Percentiles rank a stretch among this genome's conserved stretches.
phyloP scores from a whole-genome alignment of 148 eudicot genomes.

The Chenopodium album region DNA sequence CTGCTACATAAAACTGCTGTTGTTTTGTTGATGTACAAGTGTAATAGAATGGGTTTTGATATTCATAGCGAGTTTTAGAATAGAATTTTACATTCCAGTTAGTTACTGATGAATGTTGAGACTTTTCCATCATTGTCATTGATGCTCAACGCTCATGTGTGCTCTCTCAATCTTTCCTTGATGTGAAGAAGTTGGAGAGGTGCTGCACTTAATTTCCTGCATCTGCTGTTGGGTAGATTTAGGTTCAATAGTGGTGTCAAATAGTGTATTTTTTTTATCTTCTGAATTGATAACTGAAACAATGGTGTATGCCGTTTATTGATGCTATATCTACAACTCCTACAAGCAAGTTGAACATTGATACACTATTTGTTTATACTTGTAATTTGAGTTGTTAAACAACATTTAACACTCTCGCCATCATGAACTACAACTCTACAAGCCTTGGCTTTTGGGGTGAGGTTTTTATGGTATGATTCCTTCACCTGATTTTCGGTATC shows the following conservation, averaged over 20 bases:
- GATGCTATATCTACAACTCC: neutral
- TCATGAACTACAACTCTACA: neutral
- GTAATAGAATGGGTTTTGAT: constrained; percentile 17
- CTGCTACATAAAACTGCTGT: constrained; percentile 9
- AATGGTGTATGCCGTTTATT: neutral
- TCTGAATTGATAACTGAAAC: neutral
- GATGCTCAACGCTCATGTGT: neutral
- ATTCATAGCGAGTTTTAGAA: constrained; percentile 20
- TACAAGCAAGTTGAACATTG: neutral
- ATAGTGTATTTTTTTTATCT: neutral
- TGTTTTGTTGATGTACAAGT: constrained; percentile 29
- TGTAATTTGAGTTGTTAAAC: neutral
- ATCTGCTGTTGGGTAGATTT: neutral
- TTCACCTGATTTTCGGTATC: no score
- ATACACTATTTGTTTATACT: neutral
- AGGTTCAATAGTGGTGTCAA: neutral
- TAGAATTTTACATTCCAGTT: constrained; percentile 2
- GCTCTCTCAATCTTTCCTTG: constrained; percentile 11
- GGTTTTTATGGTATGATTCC: no score
- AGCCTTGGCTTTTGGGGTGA: no score
- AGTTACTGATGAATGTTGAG: constrained; percentile 8
- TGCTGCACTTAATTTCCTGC: neutral
- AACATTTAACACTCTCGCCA: neutral
- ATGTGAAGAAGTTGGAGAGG: neutral
- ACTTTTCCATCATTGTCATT: neutral